A percentile compares a stretch with the other conserved stretches of the same genome.
phyloP scores from a whole-genome alignment of 129 eudicot species.

The Saussurea involucrata region DNA sequence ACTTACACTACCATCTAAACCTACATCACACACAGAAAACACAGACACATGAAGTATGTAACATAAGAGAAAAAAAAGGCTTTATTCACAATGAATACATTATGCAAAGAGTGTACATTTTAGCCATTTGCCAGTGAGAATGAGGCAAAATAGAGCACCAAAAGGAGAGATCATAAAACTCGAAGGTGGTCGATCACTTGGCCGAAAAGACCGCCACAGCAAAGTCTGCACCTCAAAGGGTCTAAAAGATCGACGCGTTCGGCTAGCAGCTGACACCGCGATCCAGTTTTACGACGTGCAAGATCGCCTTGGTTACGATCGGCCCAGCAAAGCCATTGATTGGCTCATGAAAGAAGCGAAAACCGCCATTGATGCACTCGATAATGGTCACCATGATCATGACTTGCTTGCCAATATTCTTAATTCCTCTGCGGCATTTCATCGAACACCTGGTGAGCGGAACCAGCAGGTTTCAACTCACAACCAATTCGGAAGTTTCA shows the following conservation, averaged over 20 bases:
- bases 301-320: constrained; percentile 71
- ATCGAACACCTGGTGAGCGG: constrained; percentile 15
- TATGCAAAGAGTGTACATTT: not conserved
- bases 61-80: not conserved
- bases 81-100: not conserved
- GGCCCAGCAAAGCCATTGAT: constrained; percentile 76
- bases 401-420: not conserved
- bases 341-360: constrained; percentile 78
- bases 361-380: constrained; percentile 55
- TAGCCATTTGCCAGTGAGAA: not conserved
- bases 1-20: constrained; percentile 9
- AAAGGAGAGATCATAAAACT: constrained; percentile 24
- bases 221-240: constrained; percentile 73
- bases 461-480: constrained; percentile 1
- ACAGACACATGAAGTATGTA: not conserved
- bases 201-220: constrained; percentile 61
- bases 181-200: constrained; percentile 40
- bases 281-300: constrained; percentile 74
- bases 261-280: constrained; percentile 68
- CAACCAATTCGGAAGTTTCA: not conserved
- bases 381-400: not conserved
- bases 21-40: constrained; percentile 11
- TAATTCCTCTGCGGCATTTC: constrained; percentile 5
- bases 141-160: constrained; percentile 24
- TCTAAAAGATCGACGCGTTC: constrained; percentile 52